These are phyloP conservation scores for Pseudevernia furfuracea DNA, from an alignment of 495 filamentous ascomycete species.

Conservation along the genomic window DNA sequence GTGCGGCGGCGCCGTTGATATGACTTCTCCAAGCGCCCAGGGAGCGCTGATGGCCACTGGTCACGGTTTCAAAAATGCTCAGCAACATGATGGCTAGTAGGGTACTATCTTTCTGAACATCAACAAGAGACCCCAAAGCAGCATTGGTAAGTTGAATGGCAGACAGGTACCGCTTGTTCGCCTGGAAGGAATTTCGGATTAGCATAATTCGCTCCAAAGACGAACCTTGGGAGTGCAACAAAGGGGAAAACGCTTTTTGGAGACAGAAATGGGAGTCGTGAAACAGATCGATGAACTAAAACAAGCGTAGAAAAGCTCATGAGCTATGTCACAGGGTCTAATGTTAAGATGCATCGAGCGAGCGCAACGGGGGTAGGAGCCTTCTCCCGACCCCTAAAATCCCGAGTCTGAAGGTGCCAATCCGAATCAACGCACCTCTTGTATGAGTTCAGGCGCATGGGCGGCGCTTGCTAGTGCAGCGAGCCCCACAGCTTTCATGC, in stretches of 20 bases:
- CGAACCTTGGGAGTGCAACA: neutral
- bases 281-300: neutral
- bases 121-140: slow-evolving; percentile 44
- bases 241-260: neutral
- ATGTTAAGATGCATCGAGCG: no score
- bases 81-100: slow-evolving; percentile 55
- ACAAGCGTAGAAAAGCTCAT: neutral
- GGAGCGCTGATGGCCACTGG: slow-evolving; percentile 38
- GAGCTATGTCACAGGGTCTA: neutral
- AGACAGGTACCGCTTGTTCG: slow-evolving; percentile 36
- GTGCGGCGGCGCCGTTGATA: slow-evolving; percentile 49
- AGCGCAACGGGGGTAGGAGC: no score
- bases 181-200: neutral
- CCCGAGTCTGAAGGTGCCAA: neutral
- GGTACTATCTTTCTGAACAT: slow-evolving; percentile 53
- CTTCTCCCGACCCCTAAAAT: no score
- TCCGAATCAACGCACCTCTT: slow-evolving; percentile 28
- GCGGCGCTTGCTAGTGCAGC: slow-evolving; percentile 27
- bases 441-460: slow-evolving; percentile 22
- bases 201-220: neutral
- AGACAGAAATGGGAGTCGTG: neutral
- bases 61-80: slow-evolving; percentile 45
- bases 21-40: slow-evolving; percentile 52
- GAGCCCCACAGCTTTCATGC: slow-evolving; percentile 32
- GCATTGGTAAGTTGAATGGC: slow-evolving; percentile 43